These are phyloP conservation scores for Gracilaria gracilis DNA, from an alignment of 23 red algal species.

Conservation along the genomic window DNA sequence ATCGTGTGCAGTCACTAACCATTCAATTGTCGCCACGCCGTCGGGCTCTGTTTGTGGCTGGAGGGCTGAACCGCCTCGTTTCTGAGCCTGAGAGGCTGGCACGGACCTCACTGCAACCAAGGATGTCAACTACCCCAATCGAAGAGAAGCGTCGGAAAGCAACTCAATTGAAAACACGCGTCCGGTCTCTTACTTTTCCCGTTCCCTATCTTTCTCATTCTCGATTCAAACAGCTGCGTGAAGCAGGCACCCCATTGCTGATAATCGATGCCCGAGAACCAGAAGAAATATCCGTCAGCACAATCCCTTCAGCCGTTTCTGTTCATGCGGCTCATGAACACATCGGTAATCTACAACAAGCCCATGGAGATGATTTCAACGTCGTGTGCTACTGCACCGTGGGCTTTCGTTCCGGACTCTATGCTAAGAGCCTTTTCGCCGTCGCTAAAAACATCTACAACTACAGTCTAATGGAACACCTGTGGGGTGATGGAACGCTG, in stretches of 20 bases:
- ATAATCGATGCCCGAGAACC: conserved; percentile 52
- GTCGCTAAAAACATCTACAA: conserved; percentile 16
- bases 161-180: neutral
- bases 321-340: neutral
- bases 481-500: conserved; percentile 48
- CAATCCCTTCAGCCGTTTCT: conserved; percentile 11
- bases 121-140: neutral
- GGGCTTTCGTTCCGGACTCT: conserved; percentile 51
- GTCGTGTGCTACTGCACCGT: conserved; percentile 62
- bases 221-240: neutral
- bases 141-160: conserved; percentile 6
- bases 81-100: neutral
- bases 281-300: conserved; percentile 21
- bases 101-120: neutral
- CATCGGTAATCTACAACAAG: neutral
- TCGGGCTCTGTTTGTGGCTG: neutral
- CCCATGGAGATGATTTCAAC: neutral
- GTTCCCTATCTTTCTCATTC: conserved; percentile 24
- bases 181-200: conserved; percentile 1
- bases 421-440: conserved; percentile 8
- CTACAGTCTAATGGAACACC: conserved; percentile 57
- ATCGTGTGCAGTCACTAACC: neutral
- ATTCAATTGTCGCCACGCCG: neutral
- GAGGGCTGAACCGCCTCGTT: neutral
- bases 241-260: neutral